Evolutionary conservation across 805 yeast genomes (phyloP).

Genomic region (Candida odintsovae): DNA sequence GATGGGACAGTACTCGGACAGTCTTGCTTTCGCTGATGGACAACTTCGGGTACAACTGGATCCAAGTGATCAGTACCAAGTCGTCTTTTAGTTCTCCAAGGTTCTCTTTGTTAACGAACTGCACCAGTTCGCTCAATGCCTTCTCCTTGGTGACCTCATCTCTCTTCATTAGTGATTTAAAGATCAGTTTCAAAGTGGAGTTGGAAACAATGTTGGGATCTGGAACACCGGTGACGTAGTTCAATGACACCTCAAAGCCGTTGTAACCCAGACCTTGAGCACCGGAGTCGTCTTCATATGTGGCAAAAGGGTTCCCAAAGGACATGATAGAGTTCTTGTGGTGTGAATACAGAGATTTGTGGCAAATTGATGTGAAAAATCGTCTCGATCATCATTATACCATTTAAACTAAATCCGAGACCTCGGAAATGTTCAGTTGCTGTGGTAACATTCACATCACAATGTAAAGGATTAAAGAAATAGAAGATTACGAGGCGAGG

Average conservation of each 20-base stretch:
- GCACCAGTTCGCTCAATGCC: slow-evolving; percentile 53
- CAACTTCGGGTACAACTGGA: slow-evolving; percentile 77
- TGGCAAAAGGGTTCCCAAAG: slow-evolving; percentile 22
- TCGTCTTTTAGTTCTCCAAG: slow-evolving; percentile 40
- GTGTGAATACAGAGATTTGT: background rate
- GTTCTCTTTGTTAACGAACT: slow-evolving; percentile 21
- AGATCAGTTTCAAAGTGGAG: slow-evolving; percentile 51
- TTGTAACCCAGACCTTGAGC: slow-evolving; percentile 32
- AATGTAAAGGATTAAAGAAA: no score
- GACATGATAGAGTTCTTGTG: slow-evolving; percentile 10
- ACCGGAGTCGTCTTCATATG: slow-evolving; percentile 8
- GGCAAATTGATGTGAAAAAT: background rate
- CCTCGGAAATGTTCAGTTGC: background rate
- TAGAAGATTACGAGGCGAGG: no score
- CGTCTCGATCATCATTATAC: background rate
- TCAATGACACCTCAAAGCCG: slow-evolving; percentile 55
- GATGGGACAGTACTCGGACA: slow-evolving; percentile 60
- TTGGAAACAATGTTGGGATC: slow-evolving; percentile 50
- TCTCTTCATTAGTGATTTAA: slow-evolving; percentile 71
- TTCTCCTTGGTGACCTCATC: slow-evolving; percentile 84
- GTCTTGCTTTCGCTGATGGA: slow-evolving; percentile 64
- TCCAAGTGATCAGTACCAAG: slow-evolving; percentile 55
- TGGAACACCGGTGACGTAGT: slow-evolving; percentile 74
- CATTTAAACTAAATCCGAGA: background rate
- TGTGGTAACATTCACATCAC: background rate